Base-by-base conservation (phyloP, 2,329 filamentous ascomycete species). In the Lasiodiplodia theobromae region DNA sequence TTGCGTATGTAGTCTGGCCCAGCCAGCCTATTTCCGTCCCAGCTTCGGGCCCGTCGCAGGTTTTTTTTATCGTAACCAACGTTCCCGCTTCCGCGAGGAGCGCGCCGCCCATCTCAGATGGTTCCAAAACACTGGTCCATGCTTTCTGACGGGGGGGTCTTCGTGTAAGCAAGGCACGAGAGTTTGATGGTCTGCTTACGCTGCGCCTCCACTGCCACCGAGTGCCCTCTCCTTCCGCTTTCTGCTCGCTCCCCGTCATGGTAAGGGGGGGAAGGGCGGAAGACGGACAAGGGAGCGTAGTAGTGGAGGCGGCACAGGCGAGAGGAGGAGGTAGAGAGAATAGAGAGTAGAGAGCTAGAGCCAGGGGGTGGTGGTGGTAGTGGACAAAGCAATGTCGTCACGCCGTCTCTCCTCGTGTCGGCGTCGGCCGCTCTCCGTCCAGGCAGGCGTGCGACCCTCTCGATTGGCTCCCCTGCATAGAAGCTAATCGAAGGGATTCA, bases 401-500 rank as follows among this genome's bases (percentile, higher is more conserved):
- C 21, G 37, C 31, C 31, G 18, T 23, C 57, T 47, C 21, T 31
- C 14, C 12, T 47, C 23, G 21, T 34, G 31, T 44, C 57, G 57
- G 37, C 8, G 37, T 16, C 16, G 37, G 57, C 57, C 57, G 57
- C 21, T 31, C 57, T 47, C 38, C 44, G 5, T 3, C 57, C 28
- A 56, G 47, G 37, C 57, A 44, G 31, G 54, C 31, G 11, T n/a
- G 34, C n/a, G 21, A 60, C n/a, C 21, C 21, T 60, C 31, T 38
- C 57, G 16, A 53, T 53, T 53, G 28, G 51, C 7, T 44, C 23
- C 57, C 57, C 57, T 60, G 57, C 57, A 60, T 60, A 18, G 37
- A 47, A 60, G 44, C n/a, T 60, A 23, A 23, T 58, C 34, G 54
- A 60, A 60, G 38, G 44, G 10, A 21, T 60, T 47, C 57, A 60